These are phyloP conservation scores for Verbena officinalis DNA, from an alignment of 257 asterid genomes.

Conservation along the genomic window DNA sequence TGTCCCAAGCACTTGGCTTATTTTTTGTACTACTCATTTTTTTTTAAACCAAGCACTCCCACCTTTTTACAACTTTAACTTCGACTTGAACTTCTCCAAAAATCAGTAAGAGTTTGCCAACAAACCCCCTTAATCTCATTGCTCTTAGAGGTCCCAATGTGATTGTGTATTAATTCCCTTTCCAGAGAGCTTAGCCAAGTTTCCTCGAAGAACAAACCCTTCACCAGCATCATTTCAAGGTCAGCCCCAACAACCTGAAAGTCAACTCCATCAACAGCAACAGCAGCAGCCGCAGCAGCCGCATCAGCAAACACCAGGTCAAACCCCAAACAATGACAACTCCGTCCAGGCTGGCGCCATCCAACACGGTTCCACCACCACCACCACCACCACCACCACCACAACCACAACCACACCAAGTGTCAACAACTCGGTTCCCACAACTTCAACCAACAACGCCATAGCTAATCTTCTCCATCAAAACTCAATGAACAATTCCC, in stretches of 20 bases:
- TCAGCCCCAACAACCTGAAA: constrained; percentile 63
- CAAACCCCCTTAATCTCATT: too few relatives aligned
- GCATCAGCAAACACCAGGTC: constrained; percentile 55
- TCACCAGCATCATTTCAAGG: constrained; percentile 62
- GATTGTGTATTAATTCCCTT: constrained; percentile 17
- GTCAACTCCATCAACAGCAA: constrained; percentile 56
- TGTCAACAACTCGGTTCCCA: constrained; percentile 50
- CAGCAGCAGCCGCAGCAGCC: too few relatives aligned
- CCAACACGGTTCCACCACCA: constrained; percentile 58
- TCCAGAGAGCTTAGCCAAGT: constrained; percentile 90
- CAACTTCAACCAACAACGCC: constrained; percentile 55
- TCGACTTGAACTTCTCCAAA: too few relatives aligned
- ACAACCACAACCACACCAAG: constrained; percentile 52
- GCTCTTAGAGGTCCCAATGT: neutral
- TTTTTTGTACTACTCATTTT: too few relatives aligned
- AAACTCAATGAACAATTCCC: constrained; percentile 84
- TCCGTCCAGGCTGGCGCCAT: constrained; percentile 47
- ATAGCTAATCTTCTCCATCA: constrained; percentile 74
- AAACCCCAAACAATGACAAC: constrained; percentile 56
- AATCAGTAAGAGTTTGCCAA: too few relatives aligned
- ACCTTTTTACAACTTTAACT: too few relatives aligned
- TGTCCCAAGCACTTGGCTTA: too few relatives aligned
- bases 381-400: too few relatives aligned
- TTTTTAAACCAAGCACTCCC: too few relatives aligned
- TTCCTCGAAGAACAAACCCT: constrained; percentile 69